Evolutionary conservation across 441 rosid species (phyloP).

Genomic region (Mallotus repandus): DNA sequence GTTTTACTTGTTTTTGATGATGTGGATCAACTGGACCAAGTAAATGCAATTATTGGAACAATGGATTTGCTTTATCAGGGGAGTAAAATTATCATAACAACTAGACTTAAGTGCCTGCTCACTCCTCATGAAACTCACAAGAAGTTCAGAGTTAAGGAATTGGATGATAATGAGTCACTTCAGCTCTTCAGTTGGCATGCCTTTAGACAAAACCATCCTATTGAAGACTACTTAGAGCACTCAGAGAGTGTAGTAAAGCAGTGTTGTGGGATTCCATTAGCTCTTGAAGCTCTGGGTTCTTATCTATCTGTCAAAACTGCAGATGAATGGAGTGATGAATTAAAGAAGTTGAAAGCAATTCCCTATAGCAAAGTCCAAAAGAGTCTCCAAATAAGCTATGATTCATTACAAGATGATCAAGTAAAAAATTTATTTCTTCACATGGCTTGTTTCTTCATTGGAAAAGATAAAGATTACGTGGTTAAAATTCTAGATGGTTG

Average conservation of each 20-base stretch:
- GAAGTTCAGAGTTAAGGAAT: slow-evolving; percentile 27
- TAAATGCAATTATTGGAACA: slow-evolving; percentile 17
- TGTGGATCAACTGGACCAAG: slow-evolving; percentile 23
- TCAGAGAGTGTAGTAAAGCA: slow-evolving; percentile 6
- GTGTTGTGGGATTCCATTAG: slow-evolving; percentile 29
- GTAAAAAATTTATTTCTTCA: slow-evolving; percentile 24
- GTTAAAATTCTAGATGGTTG: slow-evolving; percentile 22
- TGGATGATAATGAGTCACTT: slow-evolving; percentile 25
- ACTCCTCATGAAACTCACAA: not conserved
- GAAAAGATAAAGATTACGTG: slow-evolving; percentile 19
- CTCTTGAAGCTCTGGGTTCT: slow-evolving; percentile 26
- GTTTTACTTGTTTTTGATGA: slow-evolving; percentile 33
- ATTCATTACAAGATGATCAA: slow-evolving; percentile 21
- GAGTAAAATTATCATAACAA: slow-evolving; percentile 29
- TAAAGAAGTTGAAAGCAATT: slow-evolving; percentile 29
- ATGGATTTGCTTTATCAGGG: slow-evolving; percentile 17
- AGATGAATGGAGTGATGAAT: slow-evolving; percentile 32
- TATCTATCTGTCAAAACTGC: slow-evolving; percentile 24
- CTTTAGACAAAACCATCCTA: slow-evolving; percentile 15
- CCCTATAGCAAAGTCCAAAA: slow-evolving; percentile 22
- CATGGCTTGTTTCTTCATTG: slow-evolving; percentile 33
- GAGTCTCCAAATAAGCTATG: slow-evolving; percentile 22
- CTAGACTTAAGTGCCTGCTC: slow-evolving; percentile 19
- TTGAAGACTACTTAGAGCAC: slow-evolving; percentile 11
- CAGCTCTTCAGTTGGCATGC: slow-evolving; percentile 29